Evolutionary conservation across 163 green algal species (phyloP).

Genomic region (Trebouxiophyceae sp.): DNA sequence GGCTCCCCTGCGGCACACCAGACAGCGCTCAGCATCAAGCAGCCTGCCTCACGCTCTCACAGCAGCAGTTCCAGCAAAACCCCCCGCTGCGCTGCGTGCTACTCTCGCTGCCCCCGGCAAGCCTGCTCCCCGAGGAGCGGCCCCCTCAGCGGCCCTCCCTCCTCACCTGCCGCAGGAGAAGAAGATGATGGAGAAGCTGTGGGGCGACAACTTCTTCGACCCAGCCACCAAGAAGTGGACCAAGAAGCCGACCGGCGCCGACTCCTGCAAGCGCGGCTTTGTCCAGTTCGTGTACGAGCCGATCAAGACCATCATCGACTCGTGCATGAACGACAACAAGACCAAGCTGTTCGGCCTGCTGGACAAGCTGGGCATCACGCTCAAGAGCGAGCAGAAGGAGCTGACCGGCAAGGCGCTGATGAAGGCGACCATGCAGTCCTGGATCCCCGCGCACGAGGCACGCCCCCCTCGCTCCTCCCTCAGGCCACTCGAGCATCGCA

Average conservation of each 20-base stretch:
- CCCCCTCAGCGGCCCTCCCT: constrained; percentile 31
- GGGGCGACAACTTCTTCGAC: constrained; percentile 99
- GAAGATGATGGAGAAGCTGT: constrained; percentile 99
- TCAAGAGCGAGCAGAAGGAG: constrained; percentile 94
- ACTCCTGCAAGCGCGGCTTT: constrained; percentile 94
- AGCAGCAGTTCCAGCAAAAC: too few relatives aligned
- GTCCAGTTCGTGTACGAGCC: constrained; percentile 99
- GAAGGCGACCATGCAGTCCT: constrained; percentile 99
- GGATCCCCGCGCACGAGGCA: constrained; percentile 84
- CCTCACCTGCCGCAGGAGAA: constrained; percentile 38
- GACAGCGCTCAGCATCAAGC: too few relatives aligned
- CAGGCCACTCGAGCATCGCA: too few relatives aligned
- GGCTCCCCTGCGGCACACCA: too few relatives aligned
- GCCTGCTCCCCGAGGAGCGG: too few relatives aligned
- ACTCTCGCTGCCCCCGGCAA: too few relatives aligned
- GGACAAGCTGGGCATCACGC: constrained; percentile 87
- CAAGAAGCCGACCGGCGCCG: constrained; percentile 71
- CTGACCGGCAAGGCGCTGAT: constrained; percentile 97
- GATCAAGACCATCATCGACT: constrained; percentile 88
- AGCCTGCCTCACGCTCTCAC: too few relatives aligned
- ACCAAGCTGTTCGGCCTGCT: constrained; percentile 93
- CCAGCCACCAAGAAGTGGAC: constrained; percentile 98
- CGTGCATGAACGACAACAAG: constrained; percentile 96
- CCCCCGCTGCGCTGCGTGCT: too few relatives aligned
- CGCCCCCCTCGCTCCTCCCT: neutral